Evolutionary conservation across 805 yeast species (phyloP).

Genomic region (Teunomyces funiuensis): DNA sequence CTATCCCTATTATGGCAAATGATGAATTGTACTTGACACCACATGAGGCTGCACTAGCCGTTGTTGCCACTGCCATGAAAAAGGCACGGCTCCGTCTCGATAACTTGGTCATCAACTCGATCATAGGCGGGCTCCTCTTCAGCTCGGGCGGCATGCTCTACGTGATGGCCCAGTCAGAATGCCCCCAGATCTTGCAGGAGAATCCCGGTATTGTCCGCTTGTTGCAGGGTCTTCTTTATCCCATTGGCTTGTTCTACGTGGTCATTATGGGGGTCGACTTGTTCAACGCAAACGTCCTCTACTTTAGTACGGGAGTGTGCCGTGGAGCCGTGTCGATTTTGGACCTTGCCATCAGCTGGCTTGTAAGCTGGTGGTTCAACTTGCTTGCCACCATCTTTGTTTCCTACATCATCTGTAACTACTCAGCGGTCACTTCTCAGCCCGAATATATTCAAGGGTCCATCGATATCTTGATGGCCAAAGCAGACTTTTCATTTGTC

Average conservation of each 20-base stretch:
- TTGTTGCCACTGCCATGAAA: slow-evolving; percentile 84
- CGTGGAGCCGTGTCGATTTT: slow-evolving; percentile 68
- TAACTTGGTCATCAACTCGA: slow-evolving; percentile 59
- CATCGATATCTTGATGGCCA: slow-evolving; percentile 42
- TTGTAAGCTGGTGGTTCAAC: slow-evolving; percentile 65
- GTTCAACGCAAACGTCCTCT: slow-evolving; percentile 71
- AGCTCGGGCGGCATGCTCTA: slow-evolving; percentile 73
- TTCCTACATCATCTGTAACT: slow-evolving; percentile 59
- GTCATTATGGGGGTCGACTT: slow-evolving; percentile 74
- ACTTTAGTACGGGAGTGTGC: slow-evolving; percentile 65
- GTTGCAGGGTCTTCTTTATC: slow-evolving; percentile 61
- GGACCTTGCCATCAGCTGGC: slow-evolving; percentile 66
- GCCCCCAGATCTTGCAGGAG: slow-evolving; percentile 38
- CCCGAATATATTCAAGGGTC: slow-evolving; percentile 50
- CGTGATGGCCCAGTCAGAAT: slow-evolving; percentile 52
- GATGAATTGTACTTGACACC: slow-evolving; percentile 60
- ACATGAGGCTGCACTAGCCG: slow-evolving; percentile 79
- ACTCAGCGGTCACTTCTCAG: slow-evolving; percentile 48
- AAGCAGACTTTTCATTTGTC: slow-evolving; percentile 48
- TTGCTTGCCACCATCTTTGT: slow-evolving; percentile 65
- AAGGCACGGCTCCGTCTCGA: slow-evolving; percentile 67
- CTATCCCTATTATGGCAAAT: slow-evolving; percentile 17
- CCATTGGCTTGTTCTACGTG: slow-evolving; percentile 74
- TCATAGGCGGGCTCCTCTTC: slow-evolving; percentile 70
- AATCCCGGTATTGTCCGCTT: slow-evolving; percentile 56